Evolutionary conservation across 176 grass and related monocot genomes (phyloP).

Genomic region (Alloteropsis semialata): DNA sequence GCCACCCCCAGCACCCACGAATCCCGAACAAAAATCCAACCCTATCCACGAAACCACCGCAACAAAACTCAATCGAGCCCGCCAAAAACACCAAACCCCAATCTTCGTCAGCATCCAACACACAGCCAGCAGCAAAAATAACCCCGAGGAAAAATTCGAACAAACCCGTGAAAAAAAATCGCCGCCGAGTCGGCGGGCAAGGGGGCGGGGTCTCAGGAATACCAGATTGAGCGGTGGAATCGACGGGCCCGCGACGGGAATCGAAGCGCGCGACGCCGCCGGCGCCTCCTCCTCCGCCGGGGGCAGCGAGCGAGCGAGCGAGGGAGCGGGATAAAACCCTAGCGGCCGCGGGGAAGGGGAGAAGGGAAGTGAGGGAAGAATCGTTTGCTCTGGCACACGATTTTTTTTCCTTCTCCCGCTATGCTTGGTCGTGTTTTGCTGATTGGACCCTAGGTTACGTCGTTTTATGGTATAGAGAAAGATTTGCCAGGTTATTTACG

Average conservation of each 20-base stretch:
- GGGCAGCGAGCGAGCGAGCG: not conserved
- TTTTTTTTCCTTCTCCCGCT: not conserved
- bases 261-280: not conserved
- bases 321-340: constrained; percentile 19
- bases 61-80: not conserved
- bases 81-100: not conserved
- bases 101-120: not conserved
- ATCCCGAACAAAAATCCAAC: not conserved
- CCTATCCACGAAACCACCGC: no score
- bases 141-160: not conserved
- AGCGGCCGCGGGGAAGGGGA: not conserved
- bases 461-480: not conserved
- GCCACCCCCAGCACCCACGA: not conserved
- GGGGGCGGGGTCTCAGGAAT: not conserved
- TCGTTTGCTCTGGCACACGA: not conserved
- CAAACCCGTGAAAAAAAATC: not conserved
- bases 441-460: not conserved
- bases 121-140: not conserved
- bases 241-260: not conserved
- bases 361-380: not conserved
- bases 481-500: not conserved
- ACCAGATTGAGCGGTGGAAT: not conserved
- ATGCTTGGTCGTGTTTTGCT: not conserved
- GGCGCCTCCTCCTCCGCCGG: not conserved
- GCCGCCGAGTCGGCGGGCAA: not conserved